Percentiles rank a stretch among this genome's conserved stretches.
Evolutionary conservation across 2,329 filamentous ascomycete species (phyloP).

Genomic region (Fusarium decemcellulare): DNA sequence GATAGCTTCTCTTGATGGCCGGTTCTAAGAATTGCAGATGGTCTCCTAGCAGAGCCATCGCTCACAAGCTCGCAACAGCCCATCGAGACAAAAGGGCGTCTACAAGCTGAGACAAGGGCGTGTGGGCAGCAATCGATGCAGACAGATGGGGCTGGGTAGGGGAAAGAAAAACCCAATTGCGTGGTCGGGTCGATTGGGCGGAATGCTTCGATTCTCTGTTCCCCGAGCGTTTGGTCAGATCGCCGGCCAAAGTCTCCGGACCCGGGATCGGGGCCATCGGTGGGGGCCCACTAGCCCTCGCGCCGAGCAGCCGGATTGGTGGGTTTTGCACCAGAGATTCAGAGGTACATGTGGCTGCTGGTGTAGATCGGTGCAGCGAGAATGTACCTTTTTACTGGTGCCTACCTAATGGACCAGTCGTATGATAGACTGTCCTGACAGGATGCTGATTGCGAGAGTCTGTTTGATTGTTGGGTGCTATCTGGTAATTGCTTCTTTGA

Average conservation of each 20-base stretch:
- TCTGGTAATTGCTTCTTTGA: neutral
- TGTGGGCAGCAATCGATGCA: slow-evolving; percentile 18
- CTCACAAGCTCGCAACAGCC: no score
- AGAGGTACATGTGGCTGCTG: slow-evolving; percentile 6
- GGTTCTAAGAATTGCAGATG: no score
- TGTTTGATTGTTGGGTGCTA: neutral
- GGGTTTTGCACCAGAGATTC: slow-evolving; percentile 22
- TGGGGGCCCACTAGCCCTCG: slow-evolving; percentile 15
- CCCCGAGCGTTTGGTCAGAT: slow-evolving; percentile 37
- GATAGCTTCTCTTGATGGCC: neutral
- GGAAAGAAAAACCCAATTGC: slow-evolving; percentile 1
- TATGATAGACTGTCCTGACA: neutral
- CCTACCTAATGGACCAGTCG: neutral
- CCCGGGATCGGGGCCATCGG: slow-evolving; percentile 42
- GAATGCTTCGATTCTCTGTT: slow-evolving; percentile 27
- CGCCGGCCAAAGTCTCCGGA: slow-evolving; percentile 34
- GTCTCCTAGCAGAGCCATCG: no score
- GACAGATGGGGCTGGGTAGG: neutral
- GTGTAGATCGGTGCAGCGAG: slow-evolving; percentile 32
- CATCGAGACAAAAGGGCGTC: slow-evolving; percentile 4
- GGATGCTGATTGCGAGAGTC: neutral
- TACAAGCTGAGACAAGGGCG: slow-evolving; percentile 11
- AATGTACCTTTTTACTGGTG: slow-evolving; percentile 2
- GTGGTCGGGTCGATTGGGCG: slow-evolving; percentile 23
- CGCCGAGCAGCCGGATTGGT: slow-evolving; percentile 25